Evolutionary conservation across 228 moss, liverwort and hornwort genomes (phyloP).

Genomic region (Sphagnum fallax): DNA sequence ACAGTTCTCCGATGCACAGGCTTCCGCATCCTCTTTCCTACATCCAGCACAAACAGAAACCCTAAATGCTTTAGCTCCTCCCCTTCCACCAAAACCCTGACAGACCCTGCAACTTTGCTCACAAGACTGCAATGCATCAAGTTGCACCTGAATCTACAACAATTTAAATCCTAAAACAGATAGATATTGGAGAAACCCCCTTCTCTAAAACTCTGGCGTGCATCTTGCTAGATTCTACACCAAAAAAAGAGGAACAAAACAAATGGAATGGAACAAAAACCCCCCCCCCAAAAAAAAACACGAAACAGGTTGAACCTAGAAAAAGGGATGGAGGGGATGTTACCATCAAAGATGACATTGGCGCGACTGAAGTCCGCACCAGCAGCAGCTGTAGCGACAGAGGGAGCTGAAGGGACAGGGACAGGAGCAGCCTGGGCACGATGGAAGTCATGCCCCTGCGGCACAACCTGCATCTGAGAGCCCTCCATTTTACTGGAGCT

Average conservation of each 20-base stretch:
- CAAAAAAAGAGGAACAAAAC: background rate
- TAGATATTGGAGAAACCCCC: too few relatives aligned
- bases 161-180: too few relatives aligned
- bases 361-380: constrained; percentile 56
- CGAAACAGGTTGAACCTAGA: background rate
- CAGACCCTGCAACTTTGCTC: background rate
- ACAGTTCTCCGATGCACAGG: constrained; percentile 94
- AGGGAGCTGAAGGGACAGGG: background rate
- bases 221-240: too few relatives aligned
- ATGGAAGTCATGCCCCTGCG: constrained; percentile 53
- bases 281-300: background rate
- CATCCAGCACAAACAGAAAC: background rate
- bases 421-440: constrained; percentile 53
- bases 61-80: background rate
- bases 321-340: background rate
- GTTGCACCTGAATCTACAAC: too few relatives aligned
- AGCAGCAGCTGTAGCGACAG: constrained; percentile 4
- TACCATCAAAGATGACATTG: constrained; percentile 90
- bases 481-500: constrained; percentile 44
- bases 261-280: background rate
- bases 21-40: constrained; percentile 99
- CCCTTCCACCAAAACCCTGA: background rate
- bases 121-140: too few relatives aligned
- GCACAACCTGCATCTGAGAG: constrained; percentile 43
- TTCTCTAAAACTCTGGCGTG: too few relatives aligned